Evolutionary conservation across 768 basidiomycete genomes (phyloP).

Genomic region (Boletus tomentosulus): DNA sequence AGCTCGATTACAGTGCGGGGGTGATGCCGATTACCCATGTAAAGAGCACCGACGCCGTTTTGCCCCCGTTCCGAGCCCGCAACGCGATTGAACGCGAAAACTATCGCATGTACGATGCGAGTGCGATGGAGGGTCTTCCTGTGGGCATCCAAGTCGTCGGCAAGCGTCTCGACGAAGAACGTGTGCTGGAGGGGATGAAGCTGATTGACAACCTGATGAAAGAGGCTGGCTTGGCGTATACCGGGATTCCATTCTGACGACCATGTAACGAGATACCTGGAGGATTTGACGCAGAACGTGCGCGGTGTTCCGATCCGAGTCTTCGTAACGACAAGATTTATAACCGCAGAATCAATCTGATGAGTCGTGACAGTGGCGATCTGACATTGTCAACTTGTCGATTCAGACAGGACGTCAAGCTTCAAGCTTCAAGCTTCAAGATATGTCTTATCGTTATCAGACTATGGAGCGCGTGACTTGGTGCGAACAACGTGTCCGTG

Average conservation of each 20-base stretch:
- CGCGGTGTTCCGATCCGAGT: background rate
- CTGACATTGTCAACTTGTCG: too few relatives aligned
- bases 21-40: conserved; percentile 44
- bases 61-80: conserved; percentile 21
- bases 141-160: conserved; percentile 43
- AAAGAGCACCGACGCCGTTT: conserved; percentile 32
- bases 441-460: background rate
- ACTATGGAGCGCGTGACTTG: background rate
- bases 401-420: background rate
- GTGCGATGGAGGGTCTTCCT: conserved; percentile 43
- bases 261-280: too few relatives aligned
- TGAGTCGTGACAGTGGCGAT: too few relatives aligned
- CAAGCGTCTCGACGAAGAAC: conserved; percentile 44
- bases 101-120: conserved; percentile 39
- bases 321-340: background rate
- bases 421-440: too few relatives aligned
- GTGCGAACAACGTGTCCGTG: background rate
- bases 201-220: conserved; percentile 32
- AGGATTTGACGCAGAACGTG: too few relatives aligned
- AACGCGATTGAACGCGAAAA: conserved; percentile 38
- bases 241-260: conserved; percentile 19
- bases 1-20: conserved; percentile 45
- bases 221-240: conserved; percentile 21
- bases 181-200: conserved; percentile 44
- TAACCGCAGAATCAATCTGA: background rate